A percentile compares a stretch with the other conserved stretches of the same genome.
phyloP scores from a whole-genome alignment of 78 protist genomes.

The Anaeramoeba ignava region DNA sequence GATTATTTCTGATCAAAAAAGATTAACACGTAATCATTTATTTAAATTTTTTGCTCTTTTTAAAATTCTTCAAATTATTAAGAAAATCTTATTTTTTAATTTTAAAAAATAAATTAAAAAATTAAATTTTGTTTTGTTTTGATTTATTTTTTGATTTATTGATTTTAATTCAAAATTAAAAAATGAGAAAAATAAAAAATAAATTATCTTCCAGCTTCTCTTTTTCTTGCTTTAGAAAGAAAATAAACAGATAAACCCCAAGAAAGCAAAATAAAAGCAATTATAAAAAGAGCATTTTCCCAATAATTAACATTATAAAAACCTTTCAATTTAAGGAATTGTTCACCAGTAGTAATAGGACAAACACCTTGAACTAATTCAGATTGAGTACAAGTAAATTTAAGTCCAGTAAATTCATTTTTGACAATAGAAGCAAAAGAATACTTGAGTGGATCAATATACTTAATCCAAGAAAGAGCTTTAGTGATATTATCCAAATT shows the following conservation, averaged over 20 bases:
- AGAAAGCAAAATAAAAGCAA: not conserved
- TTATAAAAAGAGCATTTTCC: not conserved
- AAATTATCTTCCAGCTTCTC: not conserved
- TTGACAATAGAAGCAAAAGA: not conserved
- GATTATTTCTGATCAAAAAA: too few species aligned
- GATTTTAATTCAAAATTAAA: too few species aligned
- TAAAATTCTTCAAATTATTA: too few species aligned
- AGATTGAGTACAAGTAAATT: not conserved
- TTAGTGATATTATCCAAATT: not conserved
- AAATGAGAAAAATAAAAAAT: not conserved
- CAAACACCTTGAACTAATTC: not conserved
- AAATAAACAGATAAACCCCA: not conserved
- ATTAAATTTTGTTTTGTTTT: too few species aligned
- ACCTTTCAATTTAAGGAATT: not conserved
- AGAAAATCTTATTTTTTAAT: too few species aligned
- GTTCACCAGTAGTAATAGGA: not conserved
- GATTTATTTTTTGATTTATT: too few species aligned
- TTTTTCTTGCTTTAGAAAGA: not conserved
- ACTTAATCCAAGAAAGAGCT: not conserved
- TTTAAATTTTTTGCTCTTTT: too few species aligned
- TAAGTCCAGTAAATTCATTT: not conserved
- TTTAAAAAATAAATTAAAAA: too few species aligned
- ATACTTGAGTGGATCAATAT: not conserved
- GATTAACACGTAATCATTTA: too few species aligned
- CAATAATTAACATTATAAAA: not conserved